phyloP scores from a whole-genome alignment of 202 grass and related monocot genomes.

The Carex sylvatica region DNA sequence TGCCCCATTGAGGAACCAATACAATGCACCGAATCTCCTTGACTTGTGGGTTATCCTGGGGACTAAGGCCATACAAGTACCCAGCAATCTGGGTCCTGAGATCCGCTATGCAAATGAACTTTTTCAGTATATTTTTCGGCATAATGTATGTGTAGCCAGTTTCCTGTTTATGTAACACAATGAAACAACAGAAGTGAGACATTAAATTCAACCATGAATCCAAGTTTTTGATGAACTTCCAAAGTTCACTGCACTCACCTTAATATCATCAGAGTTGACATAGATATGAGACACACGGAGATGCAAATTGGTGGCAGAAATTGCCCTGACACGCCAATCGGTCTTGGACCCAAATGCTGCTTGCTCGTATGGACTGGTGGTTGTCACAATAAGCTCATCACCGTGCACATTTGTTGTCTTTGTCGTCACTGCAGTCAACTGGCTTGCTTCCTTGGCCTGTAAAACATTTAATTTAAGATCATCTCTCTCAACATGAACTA shows the following conservation, averaged over 20 bases:
- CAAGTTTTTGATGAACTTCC: neutral
- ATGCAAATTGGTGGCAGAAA: constrained; percentile 97
- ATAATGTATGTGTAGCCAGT: constrained; percentile 99
- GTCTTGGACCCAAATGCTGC: constrained; percentile 92
- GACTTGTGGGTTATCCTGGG: constrained; percentile 95
- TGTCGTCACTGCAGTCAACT: constrained; percentile 94
- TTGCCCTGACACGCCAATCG: constrained; percentile 96
- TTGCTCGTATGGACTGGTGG: constrained; percentile 96
- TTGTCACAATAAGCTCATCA: constrained; percentile 95
- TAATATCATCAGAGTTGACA: constrained; percentile 99
- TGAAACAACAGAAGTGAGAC: constrained; percentile 16
- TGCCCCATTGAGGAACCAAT: constrained; percentile 85
- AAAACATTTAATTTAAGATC: constrained; percentile 36
- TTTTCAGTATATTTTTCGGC: constrained; percentile 99
- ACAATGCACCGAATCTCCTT: constrained; percentile 98
- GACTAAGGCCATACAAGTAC: constrained; percentile 88
- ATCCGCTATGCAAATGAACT: constrained; percentile 99
- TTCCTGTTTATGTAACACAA: constrained; percentile 56
- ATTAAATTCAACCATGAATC: neutral
- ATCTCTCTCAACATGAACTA: constrained; percentile 13
- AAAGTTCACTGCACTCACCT: constrained; percentile 40
- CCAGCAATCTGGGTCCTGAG: constrained; percentile 81
- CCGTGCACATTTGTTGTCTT: constrained; percentile 96
- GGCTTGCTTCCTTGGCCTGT: constrained; percentile 89
- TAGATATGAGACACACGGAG: constrained; percentile 99